These are phyloP conservation scores for Oxalis stricta DNA, from an alignment of 441 rosid genomes.

Conservation along the genomic window DNA sequence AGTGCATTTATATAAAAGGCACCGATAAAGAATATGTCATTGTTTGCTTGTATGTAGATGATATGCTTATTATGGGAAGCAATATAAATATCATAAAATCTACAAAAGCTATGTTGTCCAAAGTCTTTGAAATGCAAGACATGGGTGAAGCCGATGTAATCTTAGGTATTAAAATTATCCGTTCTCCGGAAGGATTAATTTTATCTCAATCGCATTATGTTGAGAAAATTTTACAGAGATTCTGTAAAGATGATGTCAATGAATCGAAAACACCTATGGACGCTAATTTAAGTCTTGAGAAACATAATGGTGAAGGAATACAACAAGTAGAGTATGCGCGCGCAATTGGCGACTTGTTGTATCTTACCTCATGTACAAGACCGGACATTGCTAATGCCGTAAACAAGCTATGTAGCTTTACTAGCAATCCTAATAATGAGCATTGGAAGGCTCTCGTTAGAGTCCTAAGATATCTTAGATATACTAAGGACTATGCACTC, in stretches of 20 bases:
- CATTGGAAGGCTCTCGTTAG: background rate
- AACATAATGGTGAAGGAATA: background rate
- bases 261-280: too few relatives aligned
- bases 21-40: background rate
- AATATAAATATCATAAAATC: background rate
- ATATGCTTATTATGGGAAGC: too few relatives aligned
- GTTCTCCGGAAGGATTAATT: background rate
- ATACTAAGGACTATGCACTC: background rate
- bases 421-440: background rate
- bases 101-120: background rate
- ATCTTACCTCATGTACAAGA: background rate
- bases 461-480: background rate
- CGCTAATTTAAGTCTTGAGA: too few relatives aligned
- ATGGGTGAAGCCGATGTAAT: background rate
- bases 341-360: background rate
- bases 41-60: too few relatives aligned
- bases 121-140: background rate
- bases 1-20: background rate
- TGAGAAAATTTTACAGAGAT: background rate
- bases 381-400: background rate
- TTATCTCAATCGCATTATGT: background rate
- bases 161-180: background rate
- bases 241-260: too few relatives aligned
- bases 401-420: background rate
- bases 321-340: background rate